Base-by-base conservation (phyloP, 306 rosid genomes). In the Bauhinia variegata region DNA sequence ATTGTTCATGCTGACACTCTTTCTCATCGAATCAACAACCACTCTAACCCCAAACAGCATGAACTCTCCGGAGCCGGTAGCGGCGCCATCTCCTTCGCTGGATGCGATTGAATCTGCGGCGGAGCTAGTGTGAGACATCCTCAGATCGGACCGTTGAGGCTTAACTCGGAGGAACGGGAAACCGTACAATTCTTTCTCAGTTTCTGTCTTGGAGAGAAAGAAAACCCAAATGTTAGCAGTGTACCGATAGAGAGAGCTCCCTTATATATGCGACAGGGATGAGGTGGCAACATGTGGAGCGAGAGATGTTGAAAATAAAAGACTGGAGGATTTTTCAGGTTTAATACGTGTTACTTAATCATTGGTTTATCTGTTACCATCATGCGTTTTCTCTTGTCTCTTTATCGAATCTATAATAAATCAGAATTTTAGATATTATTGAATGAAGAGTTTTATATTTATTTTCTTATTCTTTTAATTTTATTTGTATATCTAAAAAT, bases 1-100 rank as follows among this genome's bases (percentile, higher is more conserved):
- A 52, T 95, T 88, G 79, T 88, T 95, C 88, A 95, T 81, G 73
- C 97, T 90, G 19, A 90, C 99, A 53, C 97, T 95, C 81, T 95
- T 95, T 75, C 99, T 91, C 92, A 95, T 95, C 47, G 95, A 85
- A 76, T 95, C 99, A 6, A 95, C 95, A 34, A 95, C 96, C 1
- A 95, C 88, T 33, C 99, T 76, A 7, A 95, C 92, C 0, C 99
- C 99, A 65, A 95, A 95, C 43, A 95, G 83, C 86, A 95, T 95
- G 82, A 95, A 54, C 86, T 88, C 97, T 23, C 87, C 88, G 62
- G 85, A 66, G 9, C 62, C 50, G 44, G 53, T 4, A 1, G 51
- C 13, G 39, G 56, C 50, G 10, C 48, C 74, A 10, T 37, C 71
- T 0, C 69, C 55, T 31, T 41, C 69, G 18, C 74, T 68, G 71